Evolutionary conservation across 1,284 basidiomycete genomes (phyloP), one percentile per base, ranked within the genome.

Genomic region (Cutaneotrichosporon daszewskae): DNA sequence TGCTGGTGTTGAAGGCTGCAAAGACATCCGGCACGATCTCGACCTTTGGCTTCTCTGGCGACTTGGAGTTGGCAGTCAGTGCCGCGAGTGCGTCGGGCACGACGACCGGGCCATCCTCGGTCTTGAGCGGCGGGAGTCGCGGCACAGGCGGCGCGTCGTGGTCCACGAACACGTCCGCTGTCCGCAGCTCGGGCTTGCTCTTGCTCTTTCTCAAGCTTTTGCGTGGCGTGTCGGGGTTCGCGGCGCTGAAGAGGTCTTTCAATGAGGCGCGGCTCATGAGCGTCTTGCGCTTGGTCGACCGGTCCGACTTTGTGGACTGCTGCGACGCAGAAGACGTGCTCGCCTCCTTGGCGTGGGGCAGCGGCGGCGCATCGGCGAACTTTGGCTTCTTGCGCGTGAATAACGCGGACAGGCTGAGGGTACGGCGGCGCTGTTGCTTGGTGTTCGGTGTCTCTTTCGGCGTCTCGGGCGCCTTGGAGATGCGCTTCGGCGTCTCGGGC

Each of bases 41-140:
- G 18, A 51, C 49, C 35, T 25, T 37, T 4, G 43, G 24, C 16
- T 27, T 25, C 14, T 29, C 31, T n/a, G 39, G 23, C 1, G 37
- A 29, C 12, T 27, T 31, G 17, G 35, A 25, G 27, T 48, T 48
- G n/a, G 40, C 46, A 4, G 50, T 52, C 25, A 52, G 34, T 4
- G 50, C 46, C 3, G 50, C 50, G 8, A 52, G 43, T 17, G 50
- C 50, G 25, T 52, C 50, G 26, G 46, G 50, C 19, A 52, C 46
- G 7, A 39, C 40, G 12, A 28, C 43, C 31, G 31, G 14, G 31
- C 31, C 31, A 32, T n/a, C n/a, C n/a, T n/a, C n/a, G n/a, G n/a
- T n/a, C n/a, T n/a, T n/a, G n/a, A n/a, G 31, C 31, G 37, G 16
- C 7, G 43, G 43, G 9, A 45, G 32, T 14, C 37, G 23, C 8